Base-by-base conservation (phyloP, 2,329 filamentous ascomycete genomes). In the Simplicillium aogashimaense region DNA sequence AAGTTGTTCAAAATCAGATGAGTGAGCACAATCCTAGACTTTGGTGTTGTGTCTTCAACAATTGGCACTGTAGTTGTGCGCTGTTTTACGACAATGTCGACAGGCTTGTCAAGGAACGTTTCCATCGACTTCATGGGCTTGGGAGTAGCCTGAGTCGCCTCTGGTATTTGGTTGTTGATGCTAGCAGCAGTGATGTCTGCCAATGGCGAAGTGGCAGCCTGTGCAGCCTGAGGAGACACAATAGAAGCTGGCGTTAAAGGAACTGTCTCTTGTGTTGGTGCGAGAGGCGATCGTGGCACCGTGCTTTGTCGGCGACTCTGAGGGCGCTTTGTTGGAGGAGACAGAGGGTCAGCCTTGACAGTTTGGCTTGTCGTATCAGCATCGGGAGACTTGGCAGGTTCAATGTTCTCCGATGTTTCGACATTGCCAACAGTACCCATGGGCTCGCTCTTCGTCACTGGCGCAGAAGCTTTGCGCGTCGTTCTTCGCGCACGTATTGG, bases 1-100 rank as follows among this genome's bases (percentile, higher is more conserved):
- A 98, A 98, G 63, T 98, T 98, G 49, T 78, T 94, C 50, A 98
- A 72, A 44, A 94, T 81, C 37, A 98, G 70, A 57, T 95, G 87
- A 14, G 86, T 92, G 48, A 98, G 90, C 40, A 97, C 90, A 48
- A 92, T 89, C 39, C 92, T 83, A 39, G 87, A 70, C 58, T 89
- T 94, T 2, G 88, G 85, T 1, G 75, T 80, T 1, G 74, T 76
- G 18, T 86, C 78, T 57, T 94, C 85, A 34, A 86, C 76, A n/a
- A 78, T 64, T 0, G 76, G 73, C 18, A 79, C 69, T 2, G 77
- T 72, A 54, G 82, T 69, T 29, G 82, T 83, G 44, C 89, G 81
- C 36, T 88, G 86, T 62, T 94, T 90, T 43, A 94, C 70, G 37
- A 94, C 80, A 50, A 97, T 95, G 53, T 95, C 90, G 82, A 95